Evolutionary conservation across 805 yeast genomes (phyloP).

Genomic region (Yamadazyma scolyti): DNA sequence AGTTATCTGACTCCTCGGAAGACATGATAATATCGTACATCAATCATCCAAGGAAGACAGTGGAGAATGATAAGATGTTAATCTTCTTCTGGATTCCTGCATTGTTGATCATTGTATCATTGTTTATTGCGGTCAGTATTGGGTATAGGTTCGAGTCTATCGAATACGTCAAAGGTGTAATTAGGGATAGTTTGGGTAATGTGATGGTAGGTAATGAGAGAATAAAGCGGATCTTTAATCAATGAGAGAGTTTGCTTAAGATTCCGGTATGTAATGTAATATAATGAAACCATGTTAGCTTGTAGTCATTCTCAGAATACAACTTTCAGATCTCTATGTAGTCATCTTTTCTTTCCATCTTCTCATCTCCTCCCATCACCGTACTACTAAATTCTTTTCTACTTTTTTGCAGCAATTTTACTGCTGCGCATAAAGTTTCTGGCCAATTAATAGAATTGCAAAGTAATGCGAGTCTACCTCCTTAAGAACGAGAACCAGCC

Average conservation of each 20-base stretch:
- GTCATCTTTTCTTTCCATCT: too few species aligned
- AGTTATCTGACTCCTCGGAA: slow-evolving; percentile 40
- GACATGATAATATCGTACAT: slow-evolving; percentile 41
- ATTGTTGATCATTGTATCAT: slow-evolving; percentile 50
- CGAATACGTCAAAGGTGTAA: slow-evolving; percentile 28
- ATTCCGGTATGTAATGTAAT: too few species aligned
- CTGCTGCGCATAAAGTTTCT: too few species aligned
- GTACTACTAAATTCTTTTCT: too few species aligned
- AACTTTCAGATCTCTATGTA: too few species aligned
- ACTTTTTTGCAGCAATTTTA: too few species aligned
- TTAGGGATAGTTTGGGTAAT: slow-evolving; percentile 38
- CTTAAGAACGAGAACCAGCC: slow-evolving; percentile 73
- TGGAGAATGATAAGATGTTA: slow-evolving; percentile 75
- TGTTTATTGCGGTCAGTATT: slow-evolving; percentile 42
- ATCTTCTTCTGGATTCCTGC: slow-evolving; percentile 91
- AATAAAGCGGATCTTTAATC: slow-evolving; percentile 31
- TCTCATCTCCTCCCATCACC: too few species aligned
- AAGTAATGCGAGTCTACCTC: slow-evolving; percentile 42
- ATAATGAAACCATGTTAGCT: slow-evolving; percentile 1
- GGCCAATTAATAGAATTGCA: too few species aligned
- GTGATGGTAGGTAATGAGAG: slow-evolving; percentile 43
- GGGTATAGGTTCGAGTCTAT: slow-evolving; percentile 36
- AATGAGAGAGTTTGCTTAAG: not conserved
- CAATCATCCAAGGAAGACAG: slow-evolving; percentile 44
- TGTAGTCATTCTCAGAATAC: too few species aligned